These are phyloP conservation scores for Venturiaceae sp. DNA, from an alignment of 2,329 filamentous ascomycete genomes.

Conservation along the genomic window DNA sequence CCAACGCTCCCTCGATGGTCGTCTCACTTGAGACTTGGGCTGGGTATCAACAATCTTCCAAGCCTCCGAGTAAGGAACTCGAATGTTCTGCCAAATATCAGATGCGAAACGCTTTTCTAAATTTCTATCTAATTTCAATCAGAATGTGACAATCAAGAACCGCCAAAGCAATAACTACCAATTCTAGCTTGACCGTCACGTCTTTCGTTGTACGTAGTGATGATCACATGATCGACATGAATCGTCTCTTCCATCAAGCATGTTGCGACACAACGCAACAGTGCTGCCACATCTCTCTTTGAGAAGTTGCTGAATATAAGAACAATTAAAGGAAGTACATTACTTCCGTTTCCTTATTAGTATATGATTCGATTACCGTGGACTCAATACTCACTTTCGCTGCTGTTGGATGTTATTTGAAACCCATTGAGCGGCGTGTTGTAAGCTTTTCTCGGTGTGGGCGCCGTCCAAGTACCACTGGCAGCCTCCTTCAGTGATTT, in stretches of 20 bases:
- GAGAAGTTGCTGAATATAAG: no score
- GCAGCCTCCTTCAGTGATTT: constrained; percentile 41
- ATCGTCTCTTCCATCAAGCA: background rate
- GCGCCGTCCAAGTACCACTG: constrained; percentile 81
- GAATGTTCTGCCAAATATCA: background rate
- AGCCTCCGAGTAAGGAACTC: background rate
- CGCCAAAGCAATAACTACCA: no score
- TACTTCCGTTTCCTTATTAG: background rate
- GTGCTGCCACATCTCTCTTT: background rate
- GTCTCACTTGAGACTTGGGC: background rate
- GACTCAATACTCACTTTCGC: background rate
- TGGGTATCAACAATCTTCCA: no score
- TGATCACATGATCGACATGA: no score
- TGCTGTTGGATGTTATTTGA: constrained; percentile 20
- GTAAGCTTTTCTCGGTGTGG: constrained; percentile 76
- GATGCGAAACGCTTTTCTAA: background rate
- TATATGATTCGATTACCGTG: background rate
- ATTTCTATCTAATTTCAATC: background rate
- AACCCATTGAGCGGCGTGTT: constrained; percentile 70
- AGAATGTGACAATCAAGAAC: background rate
- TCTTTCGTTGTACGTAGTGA: no score
- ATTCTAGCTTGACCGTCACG: no score
- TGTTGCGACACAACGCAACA: background rate
- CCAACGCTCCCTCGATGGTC: background rate
- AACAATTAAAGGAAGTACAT: background rate